A percentile compares a stretch with the other conserved stretches of the same genome.
These are phyloP conservation scores for Teratosphaeria destructans DNA, from an alignment of 2,329 filamentous ascomycete species.

Conservation along the genomic window DNA sequence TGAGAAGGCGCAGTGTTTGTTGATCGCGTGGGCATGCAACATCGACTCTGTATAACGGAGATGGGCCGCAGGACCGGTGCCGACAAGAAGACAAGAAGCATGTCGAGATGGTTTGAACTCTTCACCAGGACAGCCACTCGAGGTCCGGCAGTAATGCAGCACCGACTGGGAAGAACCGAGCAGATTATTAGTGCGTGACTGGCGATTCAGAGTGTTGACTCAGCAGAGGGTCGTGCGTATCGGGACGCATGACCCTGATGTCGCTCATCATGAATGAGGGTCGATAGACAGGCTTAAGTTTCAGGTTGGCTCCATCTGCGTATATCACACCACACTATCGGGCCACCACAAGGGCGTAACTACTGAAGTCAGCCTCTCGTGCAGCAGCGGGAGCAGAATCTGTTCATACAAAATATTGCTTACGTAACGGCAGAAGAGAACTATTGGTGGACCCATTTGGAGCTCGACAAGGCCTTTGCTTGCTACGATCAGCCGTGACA, in stretches of 20 bases:
- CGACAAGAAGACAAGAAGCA: background rate
- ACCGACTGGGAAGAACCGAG: background rate
- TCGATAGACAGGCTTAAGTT: background rate
- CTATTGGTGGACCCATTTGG: background rate
- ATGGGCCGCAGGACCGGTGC: background rate
- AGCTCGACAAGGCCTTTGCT: background rate
- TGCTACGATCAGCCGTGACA: background rate
- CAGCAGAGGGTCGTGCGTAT: background rate
- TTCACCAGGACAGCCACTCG: too few relatives aligned
- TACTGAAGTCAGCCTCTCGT: background rate
- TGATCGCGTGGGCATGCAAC: too few relatives aligned
- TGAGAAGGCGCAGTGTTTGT: too few relatives aligned
- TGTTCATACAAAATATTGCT: background rate
- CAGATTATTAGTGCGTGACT: background rate
- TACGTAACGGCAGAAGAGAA: background rate
- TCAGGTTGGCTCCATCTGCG: background rate
- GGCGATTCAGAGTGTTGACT: background rate
- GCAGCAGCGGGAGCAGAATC: background rate
- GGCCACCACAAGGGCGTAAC: background rate
- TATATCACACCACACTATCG: background rate
- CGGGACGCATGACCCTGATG: background rate
- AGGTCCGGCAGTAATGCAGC: background rate
- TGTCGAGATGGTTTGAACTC: background rate
- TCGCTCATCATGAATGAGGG: background rate
- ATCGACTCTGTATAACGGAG: background rate